Evolutionary conservation across 2,329 filamentous ascomycete genomes (phyloP).

Genomic region (Calonectria fujianensis): DNA sequence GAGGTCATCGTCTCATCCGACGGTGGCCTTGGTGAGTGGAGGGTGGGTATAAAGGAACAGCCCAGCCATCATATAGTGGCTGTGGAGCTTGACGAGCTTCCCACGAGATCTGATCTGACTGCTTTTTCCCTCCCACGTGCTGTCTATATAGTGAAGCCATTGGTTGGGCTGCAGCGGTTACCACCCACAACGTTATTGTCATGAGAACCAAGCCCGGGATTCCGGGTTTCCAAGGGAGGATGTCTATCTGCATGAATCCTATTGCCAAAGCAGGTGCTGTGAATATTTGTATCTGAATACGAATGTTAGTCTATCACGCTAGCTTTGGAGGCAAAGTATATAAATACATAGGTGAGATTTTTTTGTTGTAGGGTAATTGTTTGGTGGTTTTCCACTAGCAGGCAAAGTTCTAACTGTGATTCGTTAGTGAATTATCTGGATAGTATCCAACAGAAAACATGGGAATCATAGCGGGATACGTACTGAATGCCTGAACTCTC

Average conservation of each 20-base stretch:
- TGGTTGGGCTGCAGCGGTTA: not conserved
- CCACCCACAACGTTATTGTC: too few relatives aligned
- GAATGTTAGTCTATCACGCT: not conserved
- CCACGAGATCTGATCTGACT: too few relatives aligned
- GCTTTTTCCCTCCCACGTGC: too few relatives aligned
- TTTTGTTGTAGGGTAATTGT: conserved; percentile 8
- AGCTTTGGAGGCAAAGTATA: not conserved
- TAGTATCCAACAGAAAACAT: not conserved
- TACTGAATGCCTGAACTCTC: conserved; percentile 9
- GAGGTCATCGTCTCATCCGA: not conserved
- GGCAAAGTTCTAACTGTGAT: not conserved
- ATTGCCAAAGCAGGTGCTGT: conserved; percentile 25
- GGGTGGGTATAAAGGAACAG: not conserved
- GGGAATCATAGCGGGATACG: too few relatives aligned
- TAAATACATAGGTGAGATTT: conserved; percentile 21
- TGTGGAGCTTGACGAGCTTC: not conserved
- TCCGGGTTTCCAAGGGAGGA: too few relatives aligned
- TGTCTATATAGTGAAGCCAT: not conserved
- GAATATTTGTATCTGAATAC: conserved; percentile 15
- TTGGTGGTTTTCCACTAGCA: conserved; percentile 17
- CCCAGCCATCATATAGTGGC: not conserved
- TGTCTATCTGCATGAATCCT: too few relatives aligned
- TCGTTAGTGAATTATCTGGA: not conserved
- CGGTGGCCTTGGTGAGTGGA: too few relatives aligned
- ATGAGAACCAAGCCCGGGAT: too few relatives aligned